Evolutionary conservation across 2,329 filamentous ascomycete species (phyloP).

Genomic region (Claviceps sp.): DNA sequence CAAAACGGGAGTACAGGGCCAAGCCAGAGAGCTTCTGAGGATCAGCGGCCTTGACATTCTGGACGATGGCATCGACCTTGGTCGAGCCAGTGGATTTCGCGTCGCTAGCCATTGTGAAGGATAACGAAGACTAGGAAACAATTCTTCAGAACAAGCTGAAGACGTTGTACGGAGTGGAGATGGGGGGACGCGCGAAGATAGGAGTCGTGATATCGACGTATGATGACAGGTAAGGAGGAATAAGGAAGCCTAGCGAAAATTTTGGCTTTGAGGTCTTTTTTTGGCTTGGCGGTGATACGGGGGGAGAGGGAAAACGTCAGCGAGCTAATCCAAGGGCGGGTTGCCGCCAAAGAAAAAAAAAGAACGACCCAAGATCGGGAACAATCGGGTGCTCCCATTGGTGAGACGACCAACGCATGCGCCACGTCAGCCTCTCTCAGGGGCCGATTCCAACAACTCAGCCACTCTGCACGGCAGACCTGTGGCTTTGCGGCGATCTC

Average conservation of each 20-base stretch:
- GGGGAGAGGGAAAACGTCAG: neutral
- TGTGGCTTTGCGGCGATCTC: neutral
- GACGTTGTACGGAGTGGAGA: conserved; percentile 7
- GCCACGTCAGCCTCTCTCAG: conserved; percentile 1
- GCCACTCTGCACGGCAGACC: neutral
- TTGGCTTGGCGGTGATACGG: neutral
- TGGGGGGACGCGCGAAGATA: neutral
- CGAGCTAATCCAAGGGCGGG: neutral
- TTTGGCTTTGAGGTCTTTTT: conserved; percentile 2
- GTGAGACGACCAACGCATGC: conserved; percentile 1
- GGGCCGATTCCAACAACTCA: neutral
- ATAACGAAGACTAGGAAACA: neutral
- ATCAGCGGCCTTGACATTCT: conserved; percentile 26
- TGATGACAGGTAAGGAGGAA: neutral
- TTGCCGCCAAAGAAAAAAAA: neutral
- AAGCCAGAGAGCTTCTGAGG: conserved; percentile 35
- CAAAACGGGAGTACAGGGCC: conserved; percentile 85
- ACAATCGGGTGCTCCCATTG: conserved; percentile 6
- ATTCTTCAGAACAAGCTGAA: conserved; percentile 3
- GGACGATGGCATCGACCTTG: conserved; percentile 32
- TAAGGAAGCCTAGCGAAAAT: conserved; percentile 1
- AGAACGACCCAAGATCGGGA: conserved; percentile 3
- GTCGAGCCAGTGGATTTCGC: conserved; percentile 24
- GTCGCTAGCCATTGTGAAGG: conserved; percentile 31
- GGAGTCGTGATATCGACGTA: conserved; percentile 2